phyloP scores from a whole-genome alignment of 192 early-diverging fungal species.

The Chytriomyces sp. region DNA sequence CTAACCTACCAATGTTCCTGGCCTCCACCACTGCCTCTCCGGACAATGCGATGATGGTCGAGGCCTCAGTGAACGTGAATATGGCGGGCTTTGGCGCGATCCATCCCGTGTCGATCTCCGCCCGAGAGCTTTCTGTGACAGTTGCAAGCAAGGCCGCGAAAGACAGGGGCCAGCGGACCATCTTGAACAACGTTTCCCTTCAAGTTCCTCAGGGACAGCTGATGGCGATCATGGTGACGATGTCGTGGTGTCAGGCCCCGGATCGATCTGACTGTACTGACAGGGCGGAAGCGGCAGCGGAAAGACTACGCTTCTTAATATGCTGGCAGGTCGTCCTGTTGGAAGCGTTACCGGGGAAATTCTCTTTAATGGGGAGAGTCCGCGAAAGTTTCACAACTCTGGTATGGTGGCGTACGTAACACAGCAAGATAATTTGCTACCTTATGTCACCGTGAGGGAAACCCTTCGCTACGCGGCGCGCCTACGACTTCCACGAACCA shows the following conservation, averaged over 20 bases:
- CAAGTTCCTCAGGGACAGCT: slow-evolving; percentile 35
- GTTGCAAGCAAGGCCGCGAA: slow-evolving; percentile 2
- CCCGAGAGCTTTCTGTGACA: neutral
- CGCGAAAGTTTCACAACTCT: slow-evolving; percentile 17
- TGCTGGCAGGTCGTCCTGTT: slow-evolving; percentile 65
- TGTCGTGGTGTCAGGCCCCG: neutral
- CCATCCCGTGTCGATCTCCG: slow-evolving; percentile 21
- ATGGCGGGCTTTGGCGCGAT: slow-evolving; percentile 22
- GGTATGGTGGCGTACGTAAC: slow-evolving; percentile 50
- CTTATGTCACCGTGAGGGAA: slow-evolving; percentile 70
- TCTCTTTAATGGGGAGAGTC: slow-evolving; percentile 73
- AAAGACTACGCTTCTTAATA: slow-evolving; percentile 52
- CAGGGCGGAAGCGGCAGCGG: slow-evolving; percentile 46
- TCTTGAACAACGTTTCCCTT: slow-evolving; percentile 37
- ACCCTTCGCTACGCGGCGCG: slow-evolving; percentile 72
- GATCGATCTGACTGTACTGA: neutral
- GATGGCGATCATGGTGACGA: slow-evolving; percentile 41
- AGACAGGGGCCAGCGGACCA: neutral
- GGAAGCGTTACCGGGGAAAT: slow-evolving; percentile 70
- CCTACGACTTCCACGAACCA: slow-evolving; percentile 59
- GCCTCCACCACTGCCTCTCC: neutral
- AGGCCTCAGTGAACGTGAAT: too few species aligned
- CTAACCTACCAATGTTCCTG: neutral
- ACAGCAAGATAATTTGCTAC: slow-evolving; percentile 42
- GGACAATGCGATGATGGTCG: too few species aligned